Evolutionary conservation across 2,329 filamentous ascomycete genomes (phyloP).

Genomic region (Talaromyces sp.): DNA sequence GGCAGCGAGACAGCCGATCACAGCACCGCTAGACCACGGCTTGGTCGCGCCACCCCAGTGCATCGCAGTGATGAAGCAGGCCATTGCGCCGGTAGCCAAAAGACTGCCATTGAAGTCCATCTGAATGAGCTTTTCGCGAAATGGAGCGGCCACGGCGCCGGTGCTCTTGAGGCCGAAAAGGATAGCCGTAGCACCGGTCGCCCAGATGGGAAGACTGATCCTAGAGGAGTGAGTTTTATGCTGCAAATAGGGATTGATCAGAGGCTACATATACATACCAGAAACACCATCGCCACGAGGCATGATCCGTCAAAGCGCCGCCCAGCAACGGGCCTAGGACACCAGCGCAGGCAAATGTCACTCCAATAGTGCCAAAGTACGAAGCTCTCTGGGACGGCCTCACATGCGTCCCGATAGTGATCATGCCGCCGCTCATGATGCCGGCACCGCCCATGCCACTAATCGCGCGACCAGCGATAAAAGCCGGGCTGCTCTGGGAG

Average conservation of each 20-base stretch:
- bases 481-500: constrained; percentile 25
- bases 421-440: constrained; percentile 25
- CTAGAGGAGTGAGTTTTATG: constrained; percentile 7
- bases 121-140: constrained; percentile 18
- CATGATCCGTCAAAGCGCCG: constrained; percentile 5
- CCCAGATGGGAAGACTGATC: constrained; percentile 30
- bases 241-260: background rate
- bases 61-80: constrained; percentile 20
- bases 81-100: constrained; percentile 17
- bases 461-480: constrained; percentile 34
- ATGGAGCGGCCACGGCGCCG: background rate
- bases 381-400: constrained; percentile 22
- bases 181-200: constrained; percentile 18
- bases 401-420: constrained; percentile 20
- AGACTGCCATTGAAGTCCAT: constrained; percentile 21
- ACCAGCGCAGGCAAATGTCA: constrained; percentile 16
- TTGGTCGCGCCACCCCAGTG: constrained; percentile 24
- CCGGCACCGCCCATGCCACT: constrained; percentile 32
- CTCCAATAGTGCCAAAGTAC: constrained; percentile 9
- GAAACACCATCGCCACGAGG: constrained; percentile 17
- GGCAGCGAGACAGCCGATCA: constrained; percentile 17
- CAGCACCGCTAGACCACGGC: constrained; percentile 16
- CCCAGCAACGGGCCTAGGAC: constrained; percentile 12
- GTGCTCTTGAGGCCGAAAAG: constrained; percentile 18
- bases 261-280: constrained; percentile 12